Conservation (phyloP, 257 asterid species). For the Ligustrum vulgare region DNA sequence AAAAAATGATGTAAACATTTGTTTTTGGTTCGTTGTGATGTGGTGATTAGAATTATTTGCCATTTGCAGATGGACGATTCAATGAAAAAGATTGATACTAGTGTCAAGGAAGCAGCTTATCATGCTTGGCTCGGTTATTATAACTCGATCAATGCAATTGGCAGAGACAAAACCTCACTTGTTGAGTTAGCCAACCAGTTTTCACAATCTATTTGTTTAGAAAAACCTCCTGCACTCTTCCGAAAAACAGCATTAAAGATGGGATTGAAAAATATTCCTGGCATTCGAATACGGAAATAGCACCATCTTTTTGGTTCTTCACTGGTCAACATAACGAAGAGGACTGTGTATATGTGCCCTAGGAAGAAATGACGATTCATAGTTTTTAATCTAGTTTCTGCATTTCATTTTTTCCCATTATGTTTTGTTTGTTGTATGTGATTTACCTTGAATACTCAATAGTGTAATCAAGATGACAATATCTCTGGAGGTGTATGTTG, state of each 20-base stretch:
- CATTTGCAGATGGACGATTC: slow-evolving; percentile 59
- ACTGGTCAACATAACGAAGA: neutral
- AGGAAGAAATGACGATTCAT: neutral
- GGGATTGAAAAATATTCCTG: slow-evolving; percentile 84
- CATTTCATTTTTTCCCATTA: neutral
- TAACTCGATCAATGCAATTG: slow-evolving; percentile 62
- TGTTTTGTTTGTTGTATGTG: neutral
- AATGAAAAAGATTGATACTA: slow-evolving; percentile 58
- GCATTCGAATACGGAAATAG: slow-evolving; percentile 62
- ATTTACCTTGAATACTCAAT: neutral
- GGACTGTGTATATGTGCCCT: neutral
- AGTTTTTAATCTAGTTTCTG: neutral
- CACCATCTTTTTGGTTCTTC: neutral
- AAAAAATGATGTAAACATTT: neutral
- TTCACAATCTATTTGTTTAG: slow-evolving; percentile 75
- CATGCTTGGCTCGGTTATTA: slow-evolving; percentile 95
- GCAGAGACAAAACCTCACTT: slow-evolving; percentile 80
- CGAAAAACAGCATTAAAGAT: slow-evolving; percentile 79
- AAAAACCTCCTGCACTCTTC: slow-evolving; percentile 68
- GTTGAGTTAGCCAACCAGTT: slow-evolving; percentile 77
- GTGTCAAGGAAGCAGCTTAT: slow-evolving; percentile 81
- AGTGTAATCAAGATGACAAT: neutral
- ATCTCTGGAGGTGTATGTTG: neutral
- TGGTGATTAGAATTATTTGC: neutral
- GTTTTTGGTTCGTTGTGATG: neutral